phyloP scores from a whole-genome alignment of 441 rosid species.

The Lepidium campestre region DNA sequence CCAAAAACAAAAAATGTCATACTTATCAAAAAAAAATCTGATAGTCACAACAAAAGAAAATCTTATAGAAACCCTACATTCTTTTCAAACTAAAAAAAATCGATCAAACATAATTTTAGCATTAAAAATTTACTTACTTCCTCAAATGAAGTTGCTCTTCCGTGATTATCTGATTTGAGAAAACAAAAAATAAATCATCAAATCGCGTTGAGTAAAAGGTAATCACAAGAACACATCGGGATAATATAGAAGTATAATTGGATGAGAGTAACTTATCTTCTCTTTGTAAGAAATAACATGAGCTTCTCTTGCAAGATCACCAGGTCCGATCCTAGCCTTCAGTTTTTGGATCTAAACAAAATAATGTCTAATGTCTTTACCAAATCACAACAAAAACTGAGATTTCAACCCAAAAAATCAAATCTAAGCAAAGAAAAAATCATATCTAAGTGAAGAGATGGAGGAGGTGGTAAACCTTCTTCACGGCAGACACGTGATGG shows the following conservation, averaged over 20 bases:
- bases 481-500: too few species aligned
- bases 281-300: conserved; percentile 86
- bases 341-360: too few species aligned
- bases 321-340: conserved; percentile 79
- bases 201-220: background rate
- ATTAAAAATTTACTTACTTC: conserved; percentile 48
- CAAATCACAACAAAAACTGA: too few species aligned
- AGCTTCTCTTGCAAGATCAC: conserved; percentile 78
- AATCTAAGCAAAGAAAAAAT: too few species aligned
- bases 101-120: background rate
- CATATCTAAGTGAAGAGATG: too few species aligned
- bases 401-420: too few species aligned
- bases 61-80: too few species aligned
- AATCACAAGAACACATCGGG: background rate
- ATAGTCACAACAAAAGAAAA: too few species aligned
- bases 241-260: background rate
- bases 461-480: too few species aligned
- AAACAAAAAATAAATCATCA: background rate
- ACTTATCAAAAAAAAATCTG: too few species aligned
- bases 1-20: too few species aligned
- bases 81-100: background rate
- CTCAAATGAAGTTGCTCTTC: conserved; percentile 81
- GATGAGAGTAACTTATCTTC: conserved; percentile 39
- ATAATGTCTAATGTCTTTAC: too few species aligned
- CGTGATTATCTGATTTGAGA: conserved; percentile 56